Conservation (phyloP, 139 green algal species). For the Closterium sp. region DNA sequence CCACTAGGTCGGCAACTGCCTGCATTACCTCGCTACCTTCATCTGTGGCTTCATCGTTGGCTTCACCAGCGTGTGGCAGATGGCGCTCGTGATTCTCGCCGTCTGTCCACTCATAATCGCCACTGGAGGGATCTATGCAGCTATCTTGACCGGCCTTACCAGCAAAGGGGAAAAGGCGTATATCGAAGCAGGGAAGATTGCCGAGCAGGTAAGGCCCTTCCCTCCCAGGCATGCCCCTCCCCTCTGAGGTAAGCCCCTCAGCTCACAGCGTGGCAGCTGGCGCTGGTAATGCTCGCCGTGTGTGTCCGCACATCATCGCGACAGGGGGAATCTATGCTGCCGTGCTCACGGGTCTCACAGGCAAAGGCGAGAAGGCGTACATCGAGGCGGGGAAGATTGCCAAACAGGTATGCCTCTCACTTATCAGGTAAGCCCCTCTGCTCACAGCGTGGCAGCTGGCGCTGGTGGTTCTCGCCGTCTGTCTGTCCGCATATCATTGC, state of each 20-base stretch:
- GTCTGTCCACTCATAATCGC: slow-evolving; percentile 62
- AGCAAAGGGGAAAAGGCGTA: slow-evolving; percentile 35
- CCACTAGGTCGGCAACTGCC: slow-evolving; percentile 41
- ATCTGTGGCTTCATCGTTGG: slow-evolving; percentile 57
- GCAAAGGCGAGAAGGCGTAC: no score
- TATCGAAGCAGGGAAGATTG: slow-evolving; percentile 18
- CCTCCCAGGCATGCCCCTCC: no score
- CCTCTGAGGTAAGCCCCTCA: no score
- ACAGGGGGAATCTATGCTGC: no score
- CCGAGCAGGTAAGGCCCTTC: no score
- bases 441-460: slow-evolving; percentile 80
- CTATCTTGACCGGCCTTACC: slow-evolving; percentile 31
- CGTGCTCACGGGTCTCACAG: no score
- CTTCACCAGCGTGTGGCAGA: slow-evolving; percentile 68
- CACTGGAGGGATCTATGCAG: slow-evolving; percentile 24
- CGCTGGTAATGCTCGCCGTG: no score
- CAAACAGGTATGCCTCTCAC: no score
- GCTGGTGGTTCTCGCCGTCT: slow-evolving; percentile 67
- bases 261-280: no score
- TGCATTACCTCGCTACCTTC: slow-evolving; percentile 46
- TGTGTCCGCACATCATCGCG: no score
- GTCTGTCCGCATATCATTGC: slow-evolving; percentile 65
- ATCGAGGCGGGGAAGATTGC: no score
- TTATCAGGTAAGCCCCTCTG: no score
- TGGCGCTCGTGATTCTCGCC: slow-evolving; percentile 74